Percentiles rank a stretch among this genome's conserved stretches.
These are phyloP conservation scores for Fonsecaea pedrosoi DNA, from an alignment of 2,329 filamentous ascomycete genomes.

Conservation along the genomic window DNA sequence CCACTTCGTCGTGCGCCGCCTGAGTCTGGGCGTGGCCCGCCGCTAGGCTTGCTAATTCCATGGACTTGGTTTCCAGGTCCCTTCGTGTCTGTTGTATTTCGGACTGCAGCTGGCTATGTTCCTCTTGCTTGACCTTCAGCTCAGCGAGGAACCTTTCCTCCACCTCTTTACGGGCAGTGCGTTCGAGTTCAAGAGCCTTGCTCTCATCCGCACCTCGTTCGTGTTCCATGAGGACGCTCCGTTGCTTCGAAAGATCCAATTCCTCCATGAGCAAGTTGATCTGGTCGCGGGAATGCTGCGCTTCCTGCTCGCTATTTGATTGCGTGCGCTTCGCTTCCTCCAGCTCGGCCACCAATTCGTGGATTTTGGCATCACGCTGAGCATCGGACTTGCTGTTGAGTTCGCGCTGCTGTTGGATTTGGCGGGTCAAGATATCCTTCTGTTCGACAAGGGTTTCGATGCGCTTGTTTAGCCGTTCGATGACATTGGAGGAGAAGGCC, in stretches of 20 bases:
- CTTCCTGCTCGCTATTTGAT: constrained; percentile 57
- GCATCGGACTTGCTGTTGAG: constrained; percentile 85
- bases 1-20: constrained; percentile 33
- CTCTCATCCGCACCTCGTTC: constrained; percentile 44
- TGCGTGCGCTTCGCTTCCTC: constrained; percentile 70
- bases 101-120: constrained; percentile 42
- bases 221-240: constrained; percentile 46
- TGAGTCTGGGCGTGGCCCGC: constrained; percentile 7
- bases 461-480: constrained; percentile 78
- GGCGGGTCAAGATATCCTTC: constrained; percentile 84
- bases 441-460: constrained; percentile 83
- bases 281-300: constrained; percentile 49
- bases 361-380: constrained; percentile 58
- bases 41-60: constrained; percentile 20
- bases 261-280: constrained; percentile 52
- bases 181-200: constrained; percentile 38
- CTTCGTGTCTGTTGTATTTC: constrained; percentile 33
- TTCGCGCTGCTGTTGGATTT: constrained; percentile 94
- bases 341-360: constrained; percentile 54
- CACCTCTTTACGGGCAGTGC: constrained; percentile 30
- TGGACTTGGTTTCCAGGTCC: constrained; percentile 36
- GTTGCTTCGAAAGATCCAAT: constrained; percentile 50
- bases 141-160: constrained; percentile 34
- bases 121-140: constrained; percentile 41
- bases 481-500: constrained; percentile 75